These are phyloP conservation scores for Marasmius fiardii DNA, from an alignment of 1,284 basidiomycete genomes.

Conservation along the genomic window DNA sequence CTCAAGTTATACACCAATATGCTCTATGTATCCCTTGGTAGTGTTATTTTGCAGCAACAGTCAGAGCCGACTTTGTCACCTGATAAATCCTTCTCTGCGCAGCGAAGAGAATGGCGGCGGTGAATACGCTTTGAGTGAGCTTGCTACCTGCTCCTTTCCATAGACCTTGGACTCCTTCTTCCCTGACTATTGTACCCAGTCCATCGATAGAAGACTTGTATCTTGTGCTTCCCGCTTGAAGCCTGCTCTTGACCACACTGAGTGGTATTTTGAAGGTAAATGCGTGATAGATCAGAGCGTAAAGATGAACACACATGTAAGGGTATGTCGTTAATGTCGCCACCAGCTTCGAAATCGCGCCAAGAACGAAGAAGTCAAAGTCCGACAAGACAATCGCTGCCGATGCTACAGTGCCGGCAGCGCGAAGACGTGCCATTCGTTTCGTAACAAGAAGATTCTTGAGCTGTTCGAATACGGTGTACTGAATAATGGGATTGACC, in stretches of 20 bases:
- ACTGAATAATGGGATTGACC: constrained; percentile 92
- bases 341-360: constrained; percentile 84
- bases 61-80: constrained; percentile 50
- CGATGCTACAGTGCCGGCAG: constrained; percentile 41
- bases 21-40: not conserved
- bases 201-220: constrained; percentile 76
- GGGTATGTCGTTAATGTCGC: constrained; percentile 77
- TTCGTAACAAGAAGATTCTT: constrained; percentile 73
- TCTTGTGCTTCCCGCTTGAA: constrained; percentile 72
- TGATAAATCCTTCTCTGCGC: constrained; percentile 78
- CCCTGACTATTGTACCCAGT: constrained; percentile 64
- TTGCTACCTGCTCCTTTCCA: constrained; percentile 87
- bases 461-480: constrained; percentile 82
- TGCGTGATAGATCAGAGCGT: not conserved
- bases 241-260: constrained; percentile 80
- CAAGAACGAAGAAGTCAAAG: constrained; percentile 87
- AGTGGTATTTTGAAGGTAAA: constrained; percentile 2
- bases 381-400: constrained; percentile 61
- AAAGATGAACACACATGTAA: constrained; percentile 56
- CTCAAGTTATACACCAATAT: no score
- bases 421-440: constrained; percentile 52
- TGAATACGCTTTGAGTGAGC: constrained; percentile 85
- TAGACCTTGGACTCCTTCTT: constrained; percentile 78
- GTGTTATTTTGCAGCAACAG: not conserved
- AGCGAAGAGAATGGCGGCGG: constrained; percentile 87